Conservation (phyloP, 1,284 basidiomycete genomes). For the Cronartium ribicola region DNA sequence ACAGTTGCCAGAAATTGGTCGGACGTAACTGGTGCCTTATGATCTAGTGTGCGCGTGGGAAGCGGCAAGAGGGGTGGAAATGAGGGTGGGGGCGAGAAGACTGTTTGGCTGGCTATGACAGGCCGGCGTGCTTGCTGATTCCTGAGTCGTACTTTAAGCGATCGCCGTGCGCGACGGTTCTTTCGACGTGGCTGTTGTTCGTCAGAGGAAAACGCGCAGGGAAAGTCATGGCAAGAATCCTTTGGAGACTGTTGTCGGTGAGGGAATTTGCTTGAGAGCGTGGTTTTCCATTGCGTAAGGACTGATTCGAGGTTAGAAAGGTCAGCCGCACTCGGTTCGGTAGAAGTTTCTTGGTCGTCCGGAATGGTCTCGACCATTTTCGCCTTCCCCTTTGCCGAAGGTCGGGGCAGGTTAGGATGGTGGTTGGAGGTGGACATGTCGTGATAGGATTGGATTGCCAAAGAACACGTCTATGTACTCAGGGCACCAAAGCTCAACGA, state of each 20-base stretch:
- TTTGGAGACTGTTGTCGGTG: neutral
- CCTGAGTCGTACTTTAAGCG: neutral
- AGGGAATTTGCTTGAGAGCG: constrained; percentile 3
- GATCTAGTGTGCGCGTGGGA: constrained; percentile 61
- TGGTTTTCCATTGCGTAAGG: constrained; percentile 3
- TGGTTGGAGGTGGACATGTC: too few relatives aligned
- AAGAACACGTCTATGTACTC: too few relatives aligned
- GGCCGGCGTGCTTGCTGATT: neutral
- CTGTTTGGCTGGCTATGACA: constrained; percentile 30
- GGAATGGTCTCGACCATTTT: neutral
- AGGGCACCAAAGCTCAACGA: too few relatives aligned
- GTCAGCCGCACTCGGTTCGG: neutral
- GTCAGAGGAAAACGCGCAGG: neutral
- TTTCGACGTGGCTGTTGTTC: neutral
- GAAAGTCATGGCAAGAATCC: neutral
- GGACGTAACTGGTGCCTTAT: constrained; percentile 67
- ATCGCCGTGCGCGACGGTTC: neutral
- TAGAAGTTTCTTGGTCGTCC: neutral
- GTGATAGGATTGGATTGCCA: too few relatives aligned
- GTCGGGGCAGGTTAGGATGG: too few relatives aligned
- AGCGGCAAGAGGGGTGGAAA: constrained; percentile 1
- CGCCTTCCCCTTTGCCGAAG: constrained; percentile 3
- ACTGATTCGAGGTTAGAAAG: constrained; percentile 4
- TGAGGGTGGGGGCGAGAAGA: constrained; percentile 3
- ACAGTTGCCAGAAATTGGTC: constrained; percentile 57